These are phyloP conservation scores for Arthrobotrys sphaeroides DNA, from an alignment of 2,329 filamentous ascomycete species.

Conservation along the genomic window DNA sequence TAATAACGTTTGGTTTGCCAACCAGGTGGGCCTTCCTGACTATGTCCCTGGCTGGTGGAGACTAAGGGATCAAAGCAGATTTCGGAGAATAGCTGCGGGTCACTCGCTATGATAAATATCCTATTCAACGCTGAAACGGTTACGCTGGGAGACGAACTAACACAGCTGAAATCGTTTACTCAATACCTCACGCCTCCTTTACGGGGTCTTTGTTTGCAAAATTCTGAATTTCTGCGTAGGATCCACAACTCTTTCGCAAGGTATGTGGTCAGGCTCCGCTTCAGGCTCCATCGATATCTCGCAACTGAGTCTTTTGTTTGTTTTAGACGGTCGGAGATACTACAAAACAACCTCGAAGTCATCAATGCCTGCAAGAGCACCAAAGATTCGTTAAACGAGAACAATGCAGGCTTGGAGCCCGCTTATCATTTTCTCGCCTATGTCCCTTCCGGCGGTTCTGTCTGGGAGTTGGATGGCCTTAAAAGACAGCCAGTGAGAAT, in stretches of 20 bases:
- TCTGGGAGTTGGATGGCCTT: conserved; percentile 91
- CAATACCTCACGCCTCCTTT: conserved; percentile 73
- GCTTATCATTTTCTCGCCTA: conserved; percentile 91
- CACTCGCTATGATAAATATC: conserved; percentile 91
- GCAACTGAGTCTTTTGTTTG: neutral
- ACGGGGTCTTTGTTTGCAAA: conserved; percentile 78
- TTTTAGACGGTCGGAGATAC: conserved; percentile 53
- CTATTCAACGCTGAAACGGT: conserved; percentile 80
- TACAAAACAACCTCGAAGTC: conserved; percentile 70
- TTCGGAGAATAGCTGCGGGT: conserved; percentile 84
- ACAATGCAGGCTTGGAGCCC: conserved; percentile 67
- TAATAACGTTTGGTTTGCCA: conserved; percentile 86
- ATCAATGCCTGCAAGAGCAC: conserved; percentile 61
- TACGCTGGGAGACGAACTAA: conserved; percentile 75
- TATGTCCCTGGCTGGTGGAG: neutral
- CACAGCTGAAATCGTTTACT: conserved; percentile 78
- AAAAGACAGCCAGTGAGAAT: conserved; percentile 75
- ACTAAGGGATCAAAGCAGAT: conserved; percentile 66
- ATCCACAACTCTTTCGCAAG: conserved; percentile 89
- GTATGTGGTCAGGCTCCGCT: conserved; percentile 64
- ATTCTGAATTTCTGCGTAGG: conserved; percentile 77
- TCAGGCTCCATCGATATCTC: neutral
- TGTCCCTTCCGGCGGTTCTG: conserved; percentile 75
- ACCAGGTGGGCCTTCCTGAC: conserved; percentile 70
- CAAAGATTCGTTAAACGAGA: conserved; percentile 60